Conservation (phyloP, 2,329 filamentous ascomycete species). For the Boeremia exigua region DNA sequence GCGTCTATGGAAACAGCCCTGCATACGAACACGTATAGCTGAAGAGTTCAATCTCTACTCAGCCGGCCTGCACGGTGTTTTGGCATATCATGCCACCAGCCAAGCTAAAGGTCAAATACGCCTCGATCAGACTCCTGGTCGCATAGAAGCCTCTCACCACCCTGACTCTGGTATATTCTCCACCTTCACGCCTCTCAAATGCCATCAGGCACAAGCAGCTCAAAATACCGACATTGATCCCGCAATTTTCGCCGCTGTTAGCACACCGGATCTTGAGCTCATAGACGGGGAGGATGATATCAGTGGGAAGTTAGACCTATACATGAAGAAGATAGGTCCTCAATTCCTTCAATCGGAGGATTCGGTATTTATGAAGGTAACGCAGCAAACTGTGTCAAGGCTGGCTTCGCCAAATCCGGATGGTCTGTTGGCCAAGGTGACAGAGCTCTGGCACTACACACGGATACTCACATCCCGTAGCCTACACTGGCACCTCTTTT, state of each 20-base stretch:
- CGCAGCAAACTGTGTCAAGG: conserved; percentile 48
- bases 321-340: conserved; percentile 57
- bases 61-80: conserved; percentile 59
- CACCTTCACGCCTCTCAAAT: conserved; percentile 55
- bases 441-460: conserved; percentile 65
- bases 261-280: conserved; percentile 52
- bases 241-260: conserved; percentile 37
- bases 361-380: conserved; percentile 59
- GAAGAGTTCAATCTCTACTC: conserved; percentile 66
- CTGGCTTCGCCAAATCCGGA: conserved; percentile 48
- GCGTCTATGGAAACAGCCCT: conserved; percentile 66
- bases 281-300: conserved; percentile 61
- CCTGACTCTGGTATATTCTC: conserved; percentile 55
- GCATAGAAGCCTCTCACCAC: conserved; percentile 61
- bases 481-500: conserved; percentile 57
- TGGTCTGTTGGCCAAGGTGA: conserved; percentile 56
- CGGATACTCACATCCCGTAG: conserved; percentile 59
- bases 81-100: conserved; percentile 59
- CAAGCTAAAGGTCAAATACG: conserved; percentile 56
- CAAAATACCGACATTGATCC: conserved; percentile 46
- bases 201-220: conserved; percentile 30
- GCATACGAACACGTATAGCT: conserved; percentile 63
- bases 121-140: conserved; percentile 56
- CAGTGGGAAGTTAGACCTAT: conserved; percentile 59
- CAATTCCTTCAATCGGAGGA: conserved; percentile 57